These are phyloP conservation scores for Nakazawaea wickerhamii DNA, from an alignment of 805 yeast species.

Conservation along the genomic window DNA sequence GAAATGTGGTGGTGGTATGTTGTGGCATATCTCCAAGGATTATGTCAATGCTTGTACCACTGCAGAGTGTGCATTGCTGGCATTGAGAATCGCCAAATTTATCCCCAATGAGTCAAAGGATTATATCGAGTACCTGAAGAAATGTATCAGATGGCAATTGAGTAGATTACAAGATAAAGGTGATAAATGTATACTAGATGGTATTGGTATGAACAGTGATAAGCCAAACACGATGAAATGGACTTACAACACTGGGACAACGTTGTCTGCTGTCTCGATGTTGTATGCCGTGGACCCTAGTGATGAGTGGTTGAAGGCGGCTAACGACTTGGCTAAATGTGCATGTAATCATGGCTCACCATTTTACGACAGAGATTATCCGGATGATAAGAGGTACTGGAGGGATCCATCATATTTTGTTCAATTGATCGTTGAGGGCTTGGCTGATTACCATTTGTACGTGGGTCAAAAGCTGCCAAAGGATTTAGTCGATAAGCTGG, in stretches of 20 bases:
- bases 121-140: slow-evolving; percentile 55
- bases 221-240: slow-evolving; percentile 48
- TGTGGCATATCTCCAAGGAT: slow-evolving; percentile 59
- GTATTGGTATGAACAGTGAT: slow-evolving; percentile 42
- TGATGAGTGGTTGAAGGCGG: slow-evolving; percentile 41
- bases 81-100: slow-evolving; percentile 49
- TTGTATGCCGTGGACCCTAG: slow-evolving; percentile 48
- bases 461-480: slow-evolving; percentile 36
- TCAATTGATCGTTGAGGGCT: slow-evolving; percentile 60
- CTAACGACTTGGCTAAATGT: slow-evolving; percentile 49
- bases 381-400: slow-evolving; percentile 50
- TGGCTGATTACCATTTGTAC: slow-evolving; percentile 56
- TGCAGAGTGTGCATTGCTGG: slow-evolving; percentile 60
- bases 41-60: slow-evolving; percentile 65
- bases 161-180: slow-evolving; percentile 43
- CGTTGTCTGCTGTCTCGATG: slow-evolving; percentile 48
- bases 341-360: slow-evolving; percentile 50
- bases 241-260: slow-evolving; percentile 66
- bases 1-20: slow-evolving; percentile 52
- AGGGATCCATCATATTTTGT: slow-evolving; percentile 58
- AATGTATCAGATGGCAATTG: slow-evolving; percentile 55
- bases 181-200: slow-evolving; percentile 58
- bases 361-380: slow-evolving; percentile 60
- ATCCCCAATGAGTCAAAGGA: slow-evolving; percentile 40
- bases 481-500: slow-evolving; percentile 25